Conservation (phyloP, 352 stramenopile species). For the Phytopythium cucurbitacearum region DNA sequence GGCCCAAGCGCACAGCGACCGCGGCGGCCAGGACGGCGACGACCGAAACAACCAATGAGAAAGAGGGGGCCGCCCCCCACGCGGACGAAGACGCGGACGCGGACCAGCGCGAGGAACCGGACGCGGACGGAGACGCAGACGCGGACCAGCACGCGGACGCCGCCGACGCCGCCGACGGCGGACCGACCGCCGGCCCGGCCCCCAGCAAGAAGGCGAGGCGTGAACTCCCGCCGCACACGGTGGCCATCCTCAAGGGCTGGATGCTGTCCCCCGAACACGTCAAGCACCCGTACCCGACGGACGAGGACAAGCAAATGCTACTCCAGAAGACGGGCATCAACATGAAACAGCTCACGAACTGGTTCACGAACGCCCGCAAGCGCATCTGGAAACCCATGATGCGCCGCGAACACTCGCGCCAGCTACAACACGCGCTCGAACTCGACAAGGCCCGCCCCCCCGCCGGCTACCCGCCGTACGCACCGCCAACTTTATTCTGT, state of each 20-base stretch:
- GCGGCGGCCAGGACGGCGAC: neutral
- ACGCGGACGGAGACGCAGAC: slow-evolving; percentile 19
- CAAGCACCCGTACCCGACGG: slow-evolving; percentile 87
- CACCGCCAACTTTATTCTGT: neutral
- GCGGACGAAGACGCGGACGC: slow-evolving; percentile 14
- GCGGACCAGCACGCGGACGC: slow-evolving; percentile 11
- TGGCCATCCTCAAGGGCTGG: slow-evolving; percentile 85
- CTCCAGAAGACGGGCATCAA: slow-evolving; percentile 87
- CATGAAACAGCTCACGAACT: slow-evolving; percentile 91
- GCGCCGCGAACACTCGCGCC: slow-evolving; percentile 73
- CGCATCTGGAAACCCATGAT: slow-evolving; percentile 90
- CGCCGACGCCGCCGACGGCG: slow-evolving; percentile 35
- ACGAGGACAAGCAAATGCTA: slow-evolving; percentile 90
- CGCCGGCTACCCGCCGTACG: slow-evolving; percentile 28
- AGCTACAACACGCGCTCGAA: slow-evolving; percentile 71
- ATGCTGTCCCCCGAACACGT: slow-evolving; percentile 88
- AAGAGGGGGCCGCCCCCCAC: slow-evolving; percentile 10
- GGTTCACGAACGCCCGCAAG: slow-evolving; percentile 88
- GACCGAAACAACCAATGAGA: slow-evolving; percentile 4
- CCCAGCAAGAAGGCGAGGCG: slow-evolving; percentile 73
- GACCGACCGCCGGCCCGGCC: slow-evolving; percentile 8
- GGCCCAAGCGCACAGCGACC: neutral
- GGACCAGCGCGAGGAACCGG: slow-evolving; percentile 19
- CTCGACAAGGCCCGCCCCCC: slow-evolving; percentile 48
- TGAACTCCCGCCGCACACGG: slow-evolving; percentile 78